These are phyloP conservation scores for Wickerhamomyces xylosicus DNA, from an alignment of 805 yeast species.

Conservation along the genomic window DNA sequence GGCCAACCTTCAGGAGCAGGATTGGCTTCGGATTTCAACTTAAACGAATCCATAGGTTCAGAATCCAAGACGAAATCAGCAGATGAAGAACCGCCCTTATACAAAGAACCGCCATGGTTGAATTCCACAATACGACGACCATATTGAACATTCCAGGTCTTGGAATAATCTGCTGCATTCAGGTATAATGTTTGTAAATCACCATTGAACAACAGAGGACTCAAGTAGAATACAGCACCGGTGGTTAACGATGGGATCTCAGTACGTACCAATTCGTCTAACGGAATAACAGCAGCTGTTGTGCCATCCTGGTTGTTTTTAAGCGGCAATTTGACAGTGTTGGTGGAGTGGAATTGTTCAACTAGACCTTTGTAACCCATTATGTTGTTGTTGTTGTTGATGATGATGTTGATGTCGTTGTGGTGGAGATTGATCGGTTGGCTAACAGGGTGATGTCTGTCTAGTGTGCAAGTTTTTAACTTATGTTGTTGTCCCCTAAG, in stretches of 20 bases:
- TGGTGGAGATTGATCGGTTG: too few relatives aligned
- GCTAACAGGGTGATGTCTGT: too few relatives aligned
- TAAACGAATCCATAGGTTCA: conserved; percentile 20
- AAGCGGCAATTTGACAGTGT: conserved; percentile 19
- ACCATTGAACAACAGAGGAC: conserved; percentile 62
- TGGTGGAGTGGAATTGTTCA: conserved; percentile 10
- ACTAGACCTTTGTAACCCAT: conserved; percentile 20
- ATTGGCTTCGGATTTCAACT: conserved; percentile 27
- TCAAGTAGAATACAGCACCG: conserved; percentile 41
- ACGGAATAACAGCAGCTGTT: conserved; percentile 12
- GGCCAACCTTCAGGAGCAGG: conserved; percentile 41
- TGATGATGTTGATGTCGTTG: too few relatives aligned
- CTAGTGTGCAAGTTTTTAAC: too few relatives aligned
- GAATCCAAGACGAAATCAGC: conserved; percentile 56
- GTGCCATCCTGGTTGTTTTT: conserved; percentile 8
- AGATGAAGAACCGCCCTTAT: conserved; percentile 65
- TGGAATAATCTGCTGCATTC: conserved; percentile 37
- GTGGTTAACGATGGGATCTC: conserved; percentile 35
- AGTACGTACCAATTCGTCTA: conserved; percentile 10
- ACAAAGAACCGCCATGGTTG: conserved; percentile 19
- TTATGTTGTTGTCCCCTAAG: too few relatives aligned
- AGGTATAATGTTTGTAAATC: conserved; percentile 70
- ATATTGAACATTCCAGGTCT: conserved; percentile 49
- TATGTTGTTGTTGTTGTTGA: too few relatives aligned
- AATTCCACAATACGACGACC: conserved; percentile 50